Evolutionary conservation across 1,284 basidiomycete genomes (phyloP).

Genomic region (Pseudozyma hubeiensis): DNA sequence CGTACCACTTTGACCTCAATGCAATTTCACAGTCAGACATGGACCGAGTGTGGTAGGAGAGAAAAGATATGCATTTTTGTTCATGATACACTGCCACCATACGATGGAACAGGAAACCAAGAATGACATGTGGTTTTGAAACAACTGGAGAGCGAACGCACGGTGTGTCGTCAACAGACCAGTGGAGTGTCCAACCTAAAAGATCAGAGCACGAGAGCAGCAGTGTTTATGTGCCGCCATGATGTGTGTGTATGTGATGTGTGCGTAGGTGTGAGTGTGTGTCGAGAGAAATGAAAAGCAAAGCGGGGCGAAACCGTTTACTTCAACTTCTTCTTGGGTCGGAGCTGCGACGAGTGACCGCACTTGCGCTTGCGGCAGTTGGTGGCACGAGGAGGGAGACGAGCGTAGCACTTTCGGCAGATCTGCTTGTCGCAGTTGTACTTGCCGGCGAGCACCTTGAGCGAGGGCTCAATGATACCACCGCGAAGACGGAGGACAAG

Average conservation of each 20-base stretch:
- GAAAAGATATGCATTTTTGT: constrained; percentile 13
- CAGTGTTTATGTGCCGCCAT: background rate
- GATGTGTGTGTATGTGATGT: background rate
- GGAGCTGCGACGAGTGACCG: constrained; percentile 68
- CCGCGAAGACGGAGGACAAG: constrained; percentile 66
- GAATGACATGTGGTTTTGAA: constrained; percentile 9
- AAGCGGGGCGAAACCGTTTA: constrained; percentile 72
- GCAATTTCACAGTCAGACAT: background rate
- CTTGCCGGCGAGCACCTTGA: constrained; percentile 89
- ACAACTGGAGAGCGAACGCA: constrained; percentile 13
- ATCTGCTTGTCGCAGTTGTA: constrained; percentile 72
- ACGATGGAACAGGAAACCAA: constrained; percentile 1
- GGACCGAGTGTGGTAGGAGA: too few species aligned
- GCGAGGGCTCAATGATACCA: constrained; percentile 68
- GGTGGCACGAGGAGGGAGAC: constrained; percentile 97
- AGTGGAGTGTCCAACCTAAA: background rate
- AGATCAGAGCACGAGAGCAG: background rate
- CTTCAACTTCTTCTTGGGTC: constrained; percentile 95
- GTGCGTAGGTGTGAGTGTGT: constrained; percentile 3
- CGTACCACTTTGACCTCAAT: constrained; percentile 10
- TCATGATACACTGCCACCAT: background rate
- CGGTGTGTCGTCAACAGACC: background rate
- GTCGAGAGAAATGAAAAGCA: constrained; percentile 7
- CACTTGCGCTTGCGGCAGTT: constrained; percentile 86
- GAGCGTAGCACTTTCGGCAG: constrained; percentile 99